phyloP scores from a whole-genome alignment of 2,329 filamentous ascomycete genomes.

The Aureobasidium sp. region DNA sequence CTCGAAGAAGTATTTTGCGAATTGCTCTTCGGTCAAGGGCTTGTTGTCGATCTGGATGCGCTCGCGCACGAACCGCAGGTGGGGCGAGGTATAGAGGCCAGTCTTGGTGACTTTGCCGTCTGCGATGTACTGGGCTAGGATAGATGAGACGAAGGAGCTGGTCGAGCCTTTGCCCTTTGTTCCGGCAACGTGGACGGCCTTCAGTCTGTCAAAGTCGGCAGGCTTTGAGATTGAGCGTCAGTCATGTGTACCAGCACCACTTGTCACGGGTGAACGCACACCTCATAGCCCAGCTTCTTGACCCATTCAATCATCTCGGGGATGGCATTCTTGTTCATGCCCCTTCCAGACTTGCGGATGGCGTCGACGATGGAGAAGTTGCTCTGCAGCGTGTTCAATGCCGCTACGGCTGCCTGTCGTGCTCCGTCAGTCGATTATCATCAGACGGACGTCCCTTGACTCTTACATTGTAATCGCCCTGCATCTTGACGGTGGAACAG shows the following conservation, averaged over 20 bases:
- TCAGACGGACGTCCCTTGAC: constrained; percentile 5
- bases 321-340: constrained; percentile 66
- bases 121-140: constrained; percentile 56
- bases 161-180: constrained; percentile 94
- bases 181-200: constrained; percentile 74
- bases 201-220: constrained; percentile 51
- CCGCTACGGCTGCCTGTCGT: constrained; percentile 57
- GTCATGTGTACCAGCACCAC: not conserved
- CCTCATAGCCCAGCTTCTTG: constrained; percentile 64
- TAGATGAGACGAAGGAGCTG: constrained; percentile 72
- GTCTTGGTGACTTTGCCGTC: constrained; percentile 43
- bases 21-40: constrained; percentile 59
- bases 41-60: constrained; percentile 71
- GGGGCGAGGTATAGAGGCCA: constrained; percentile 79
- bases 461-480: constrained; percentile 15
- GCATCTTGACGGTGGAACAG: not conserved
- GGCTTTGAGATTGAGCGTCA: constrained; percentile 37
- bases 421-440: not conserved
- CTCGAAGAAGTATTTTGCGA: constrained; percentile 74
- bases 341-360: constrained; percentile 64
- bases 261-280: constrained; percentile 34
- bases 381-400: constrained; percentile 68
- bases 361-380: constrained; percentile 73
- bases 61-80: constrained; percentile 75
- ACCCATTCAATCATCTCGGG: constrained; percentile 79